A percentile compares a stretch with the other conserved stretches of the same genome.
Conservation (phyloP, 768 basidiomycete species). For the Suillus subluteus region DNA sequence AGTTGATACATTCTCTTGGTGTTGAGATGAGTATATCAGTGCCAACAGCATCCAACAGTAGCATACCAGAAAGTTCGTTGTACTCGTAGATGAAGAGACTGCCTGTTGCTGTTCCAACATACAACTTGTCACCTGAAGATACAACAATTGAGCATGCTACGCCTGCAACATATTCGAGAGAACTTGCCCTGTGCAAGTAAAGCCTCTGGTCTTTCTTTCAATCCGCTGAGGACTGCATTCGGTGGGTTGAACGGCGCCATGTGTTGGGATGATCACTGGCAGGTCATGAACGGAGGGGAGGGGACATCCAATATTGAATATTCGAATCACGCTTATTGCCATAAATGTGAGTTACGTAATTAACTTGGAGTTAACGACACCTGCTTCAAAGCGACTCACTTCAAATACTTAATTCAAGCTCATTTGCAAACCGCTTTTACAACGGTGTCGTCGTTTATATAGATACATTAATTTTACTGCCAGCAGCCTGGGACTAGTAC, state of each 20-base stretch:
- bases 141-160: background rate
- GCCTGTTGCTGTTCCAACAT: slow-evolving; percentile 62
- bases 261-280: background rate
- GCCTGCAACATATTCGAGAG: slow-evolving; percentile 12
- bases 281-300: background rate
- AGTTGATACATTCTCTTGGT: slow-evolving; percentile 22
- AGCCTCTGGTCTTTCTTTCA: slow-evolving; percentile 42
- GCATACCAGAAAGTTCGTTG: slow-evolving; percentile 43
- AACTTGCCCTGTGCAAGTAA: slow-evolving; percentile 33
- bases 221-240: slow-evolving; percentile 29
- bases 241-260: slow-evolving; percentile 40
- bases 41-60: background rate
- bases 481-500: background rate
- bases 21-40: background rate
- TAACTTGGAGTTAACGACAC: background rate
- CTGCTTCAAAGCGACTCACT: too few relatives aligned
- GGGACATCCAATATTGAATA: background rate
- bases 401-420: too few relatives aligned
- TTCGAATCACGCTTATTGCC: background rate
- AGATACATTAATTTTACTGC: background rate
- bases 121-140: slow-evolving; percentile 56
- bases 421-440: too few relatives aligned
- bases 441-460: background rate
- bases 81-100: slow-evolving; percentile 56
- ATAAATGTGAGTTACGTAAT: background rate